A percentile compares a stretch with the other conserved stretches of the same genome.
Conservation (phyloP, 139 green algal genomes). For the Protoeuglena noctilucae region DNA sequence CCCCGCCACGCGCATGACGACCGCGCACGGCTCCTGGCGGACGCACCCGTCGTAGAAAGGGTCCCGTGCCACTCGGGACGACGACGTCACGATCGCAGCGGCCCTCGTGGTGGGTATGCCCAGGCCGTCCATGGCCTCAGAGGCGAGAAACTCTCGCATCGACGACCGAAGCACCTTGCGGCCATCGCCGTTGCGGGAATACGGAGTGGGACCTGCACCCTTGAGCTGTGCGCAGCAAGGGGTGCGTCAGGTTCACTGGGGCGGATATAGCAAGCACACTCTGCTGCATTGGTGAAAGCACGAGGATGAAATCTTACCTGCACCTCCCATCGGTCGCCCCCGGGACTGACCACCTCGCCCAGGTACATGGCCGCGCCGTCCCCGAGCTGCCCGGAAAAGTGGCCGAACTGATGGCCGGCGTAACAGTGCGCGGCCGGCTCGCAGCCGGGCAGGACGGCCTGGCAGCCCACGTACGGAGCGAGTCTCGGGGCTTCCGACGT, state of each 20-base stretch:
- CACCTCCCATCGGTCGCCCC: constrained; percentile 33
- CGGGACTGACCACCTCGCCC: constrained; percentile 31
- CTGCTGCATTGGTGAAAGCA: too few species aligned
- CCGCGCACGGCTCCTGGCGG: constrained; percentile 18
- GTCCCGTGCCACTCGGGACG: constrained; percentile 19
- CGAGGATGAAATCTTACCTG: too few species aligned
- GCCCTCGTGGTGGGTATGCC: constrained; percentile 39
- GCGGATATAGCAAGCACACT: too few species aligned
- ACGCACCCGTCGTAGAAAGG: constrained; percentile 22
- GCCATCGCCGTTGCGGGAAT: constrained; percentile 14
- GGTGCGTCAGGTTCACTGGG: too few species aligned
- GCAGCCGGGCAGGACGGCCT: constrained; percentile 21
- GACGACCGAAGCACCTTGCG: constrained; percentile 40
- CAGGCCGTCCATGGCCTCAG: constrained; percentile 42
- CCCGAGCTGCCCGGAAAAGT: constrained; percentile 37
- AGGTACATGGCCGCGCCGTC: constrained; percentile 43
- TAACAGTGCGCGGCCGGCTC: constrained; percentile 47
- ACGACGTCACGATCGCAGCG: constrained; percentile 19
- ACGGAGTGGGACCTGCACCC: constrained; percentile 37
- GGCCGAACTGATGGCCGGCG: constrained; percentile 30
- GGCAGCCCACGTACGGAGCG: constrained; percentile 16
- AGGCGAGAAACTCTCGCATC: constrained; percentile 48
- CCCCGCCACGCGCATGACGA: constrained; percentile 34
- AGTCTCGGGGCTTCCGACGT: neutral
- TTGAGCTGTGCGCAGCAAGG: too few species aligned